Percentiles rank a stretch among this genome's conserved stretches.
These are phyloP conservation scores for Cryphonectria carpinicola DNA, from an alignment of 2,329 filamentous ascomycete species.

Conservation along the genomic window DNA sequence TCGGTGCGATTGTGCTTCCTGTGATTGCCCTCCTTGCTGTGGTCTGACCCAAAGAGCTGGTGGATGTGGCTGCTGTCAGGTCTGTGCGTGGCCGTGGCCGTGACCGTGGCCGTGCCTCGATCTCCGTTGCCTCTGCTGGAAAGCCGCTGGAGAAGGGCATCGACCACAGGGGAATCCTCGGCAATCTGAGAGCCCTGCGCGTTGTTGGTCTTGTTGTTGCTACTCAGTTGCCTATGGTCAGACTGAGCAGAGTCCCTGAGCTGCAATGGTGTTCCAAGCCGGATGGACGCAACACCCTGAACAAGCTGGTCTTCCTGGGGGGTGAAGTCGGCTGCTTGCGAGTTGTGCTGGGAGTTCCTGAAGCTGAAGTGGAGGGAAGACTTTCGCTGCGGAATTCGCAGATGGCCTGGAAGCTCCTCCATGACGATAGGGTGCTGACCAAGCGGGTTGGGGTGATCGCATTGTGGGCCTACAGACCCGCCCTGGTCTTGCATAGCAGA, in stretches of 20 bases:
- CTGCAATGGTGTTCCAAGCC: background rate
- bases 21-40: background rate
- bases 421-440: constrained; percentile 22
- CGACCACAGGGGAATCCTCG: background rate
- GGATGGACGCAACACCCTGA: constrained; percentile 9
- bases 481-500: background rate
- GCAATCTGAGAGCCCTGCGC: background rate
- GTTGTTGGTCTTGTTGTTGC: background rate
- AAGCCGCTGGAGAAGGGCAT: background rate
- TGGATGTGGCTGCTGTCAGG: background rate
- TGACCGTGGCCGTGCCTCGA: background rate
- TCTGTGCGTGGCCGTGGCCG: background rate
- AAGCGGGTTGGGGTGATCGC: constrained; percentile 24
- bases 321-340: background rate
- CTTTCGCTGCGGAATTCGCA: constrained; percentile 17
- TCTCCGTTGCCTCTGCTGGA: background rate
- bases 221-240: background rate
- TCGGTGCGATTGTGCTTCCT: constrained; percentile 11
- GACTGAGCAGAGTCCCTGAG: background rate
- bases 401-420: background rate
- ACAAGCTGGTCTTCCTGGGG: constrained; percentile 11
- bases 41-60: background rate
- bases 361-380: constrained; percentile 21
- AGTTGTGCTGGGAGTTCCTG: constrained; percentile 5
- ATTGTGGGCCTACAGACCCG: background rate